phyloP scores from a whole-genome alignment of 2,329 filamentous ascomycete species.

The Nemania sp. region DNA sequence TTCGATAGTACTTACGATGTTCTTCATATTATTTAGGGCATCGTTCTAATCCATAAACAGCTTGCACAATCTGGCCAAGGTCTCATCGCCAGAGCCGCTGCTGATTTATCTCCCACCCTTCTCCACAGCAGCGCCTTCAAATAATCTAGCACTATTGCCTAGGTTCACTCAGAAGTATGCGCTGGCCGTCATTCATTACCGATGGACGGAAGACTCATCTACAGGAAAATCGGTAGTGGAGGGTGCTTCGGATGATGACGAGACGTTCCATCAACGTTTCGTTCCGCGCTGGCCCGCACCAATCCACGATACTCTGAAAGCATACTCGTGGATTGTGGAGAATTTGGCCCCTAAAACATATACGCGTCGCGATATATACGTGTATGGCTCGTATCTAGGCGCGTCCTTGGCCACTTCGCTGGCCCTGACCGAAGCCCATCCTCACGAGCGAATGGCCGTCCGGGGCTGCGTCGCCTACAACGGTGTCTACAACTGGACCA shows the following conservation, averaged over 20 bases:
- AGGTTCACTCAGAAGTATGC: constrained; percentile 48
- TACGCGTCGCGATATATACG: constrained; percentile 47
- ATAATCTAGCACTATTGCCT: constrained; percentile 41
- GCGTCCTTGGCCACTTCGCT: constrained; percentile 60
- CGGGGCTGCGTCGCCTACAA: constrained; percentile 60
- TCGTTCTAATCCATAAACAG: constrained; percentile 41
- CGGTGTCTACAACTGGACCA: constrained; percentile 67
- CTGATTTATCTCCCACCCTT: constrained; percentile 60
- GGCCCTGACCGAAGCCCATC: constrained; percentile 58
- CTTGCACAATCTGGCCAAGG: constrained; percentile 51
- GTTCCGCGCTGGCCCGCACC: constrained; percentile 57
- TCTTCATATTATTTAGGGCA: background rate
- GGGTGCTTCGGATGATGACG: constrained; percentile 1
- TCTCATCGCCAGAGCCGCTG: constrained; percentile 48
- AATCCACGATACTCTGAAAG: constrained; percentile 58
- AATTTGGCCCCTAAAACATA: constrained; percentile 46
- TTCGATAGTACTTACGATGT: too few relatives aligned
- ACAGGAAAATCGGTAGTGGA: constrained; percentile 10
- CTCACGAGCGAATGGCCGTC: constrained; percentile 49
- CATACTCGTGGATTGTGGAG: constrained; percentile 56
- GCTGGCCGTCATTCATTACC: constrained; percentile 61
- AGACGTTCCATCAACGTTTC: constrained; percentile 6
- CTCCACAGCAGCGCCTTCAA: constrained; percentile 37
- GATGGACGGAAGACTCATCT: constrained; percentile 49
- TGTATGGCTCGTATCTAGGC: constrained; percentile 62